phyloP scores from a whole-genome alignment of 352 stramenopile species.

The Globisporangium nagaii region DNA sequence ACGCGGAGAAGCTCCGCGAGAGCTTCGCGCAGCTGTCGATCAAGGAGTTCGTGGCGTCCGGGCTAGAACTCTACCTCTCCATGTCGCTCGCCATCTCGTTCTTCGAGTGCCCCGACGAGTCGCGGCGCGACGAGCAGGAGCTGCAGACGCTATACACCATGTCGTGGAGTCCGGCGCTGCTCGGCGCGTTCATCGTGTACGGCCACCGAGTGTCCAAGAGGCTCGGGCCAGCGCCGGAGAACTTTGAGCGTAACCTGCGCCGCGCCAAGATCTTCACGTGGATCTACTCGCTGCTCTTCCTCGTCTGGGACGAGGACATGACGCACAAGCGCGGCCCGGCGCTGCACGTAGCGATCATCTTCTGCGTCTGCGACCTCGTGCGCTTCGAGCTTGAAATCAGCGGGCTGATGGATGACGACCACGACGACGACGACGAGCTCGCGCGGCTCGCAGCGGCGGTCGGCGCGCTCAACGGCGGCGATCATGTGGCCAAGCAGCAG shows the following conservation, averaged over 20 bases:
- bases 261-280: slow-evolving; percentile 66
- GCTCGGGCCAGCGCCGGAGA: slow-evolving; percentile 43
- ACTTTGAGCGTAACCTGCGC: slow-evolving; percentile 65
- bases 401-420: slow-evolving; percentile 49
- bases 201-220: slow-evolving; percentile 32
- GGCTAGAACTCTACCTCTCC: slow-evolving; percentile 69
- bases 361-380: slow-evolving; percentile 57
- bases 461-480: background rate
- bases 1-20: too few species aligned
- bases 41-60: slow-evolving; percentile 52
- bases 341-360: slow-evolving; percentile 64
- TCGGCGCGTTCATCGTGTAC: slow-evolving; percentile 45
- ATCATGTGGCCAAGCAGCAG: background rate
- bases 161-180: slow-evolving; percentile 46
- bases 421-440: slow-evolving; percentile 19
- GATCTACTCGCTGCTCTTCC: slow-evolving; percentile 49
- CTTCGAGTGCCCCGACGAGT: slow-evolving; percentile 54
- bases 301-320: slow-evolving; percentile 75
- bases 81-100: slow-evolving; percentile 64
- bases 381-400: slow-evolving; percentile 77
- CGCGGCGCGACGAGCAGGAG: slow-evolving; percentile 53
- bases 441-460: slow-evolving; percentile 9
- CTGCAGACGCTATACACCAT: slow-evolving; percentile 65
- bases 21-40: slow-evolving; percentile 39
- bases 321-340: slow-evolving; percentile 57